These are phyloP conservation scores for Colletotrichum neosansevieriae DNA, from an alignment of 2,329 filamentous ascomycete genomes.

Conservation along the genomic window DNA sequence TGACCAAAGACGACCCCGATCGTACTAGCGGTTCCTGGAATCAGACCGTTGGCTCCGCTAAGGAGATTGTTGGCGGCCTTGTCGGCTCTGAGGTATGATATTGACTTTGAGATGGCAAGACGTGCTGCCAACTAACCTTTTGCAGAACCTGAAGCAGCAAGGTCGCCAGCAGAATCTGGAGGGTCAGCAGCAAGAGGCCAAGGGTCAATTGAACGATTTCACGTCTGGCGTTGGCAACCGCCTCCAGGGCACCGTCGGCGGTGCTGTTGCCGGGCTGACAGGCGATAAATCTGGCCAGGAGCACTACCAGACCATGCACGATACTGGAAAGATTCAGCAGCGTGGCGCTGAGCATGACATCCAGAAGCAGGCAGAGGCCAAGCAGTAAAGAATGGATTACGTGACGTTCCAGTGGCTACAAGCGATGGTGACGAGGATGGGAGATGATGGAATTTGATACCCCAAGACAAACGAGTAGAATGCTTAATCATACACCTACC, in stretches of 20 bases:
- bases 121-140: neutral
- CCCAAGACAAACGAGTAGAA: slow-evolving; percentile 17
- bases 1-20: slow-evolving; percentile 78
- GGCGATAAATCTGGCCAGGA: slow-evolving; percentile 76
- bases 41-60: slow-evolving; percentile 88
- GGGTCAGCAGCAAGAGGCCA: slow-evolving; percentile 85
- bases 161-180: slow-evolving; percentile 83
- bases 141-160: slow-evolving; percentile 74
- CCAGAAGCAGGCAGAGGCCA: slow-evolving; percentile 74
- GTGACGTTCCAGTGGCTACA: neutral
- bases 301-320: slow-evolving; percentile 77
- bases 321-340: slow-evolving; percentile 86
- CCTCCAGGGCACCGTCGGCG: slow-evolving; percentile 78
- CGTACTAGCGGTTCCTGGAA: slow-evolving; percentile 82
- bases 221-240: slow-evolving; percentile 75
- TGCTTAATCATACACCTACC: neutral
- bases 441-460: slow-evolving; percentile 39
- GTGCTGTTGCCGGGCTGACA: slow-evolving; percentile 77
- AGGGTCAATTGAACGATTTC: slow-evolving; percentile 83
- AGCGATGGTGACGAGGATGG: slow-evolving; percentile 1
- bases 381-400: slow-evolving; percentile 34
- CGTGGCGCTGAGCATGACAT: slow-evolving; percentile 86
- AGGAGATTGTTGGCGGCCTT: slow-evolving; percentile 82
- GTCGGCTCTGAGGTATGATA: slow-evolving; percentile 75
- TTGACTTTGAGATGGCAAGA: too few species aligned